Evolutionary conservation across 2,329 filamentous ascomycete species (phyloP).

Genomic region (Xylariaceae sp.): DNA sequence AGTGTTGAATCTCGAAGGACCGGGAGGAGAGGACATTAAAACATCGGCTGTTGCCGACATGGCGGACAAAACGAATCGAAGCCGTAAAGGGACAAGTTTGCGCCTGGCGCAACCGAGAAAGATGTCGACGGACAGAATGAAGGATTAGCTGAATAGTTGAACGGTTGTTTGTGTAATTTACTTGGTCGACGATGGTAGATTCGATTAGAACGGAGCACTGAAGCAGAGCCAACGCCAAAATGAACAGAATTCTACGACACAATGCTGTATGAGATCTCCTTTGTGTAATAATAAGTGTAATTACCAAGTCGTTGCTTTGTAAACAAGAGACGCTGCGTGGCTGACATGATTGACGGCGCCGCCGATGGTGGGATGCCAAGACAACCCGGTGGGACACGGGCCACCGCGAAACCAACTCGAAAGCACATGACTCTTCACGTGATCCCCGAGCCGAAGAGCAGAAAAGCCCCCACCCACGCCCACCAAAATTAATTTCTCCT

Average conservation of each 20-base stretch:
- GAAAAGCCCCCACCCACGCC: constrained; percentile 24
- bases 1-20: constrained; percentile 27
- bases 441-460: constrained; percentile 25
- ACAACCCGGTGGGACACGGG: background rate
- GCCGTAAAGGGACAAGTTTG: constrained; percentile 40
- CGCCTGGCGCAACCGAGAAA: constrained; percentile 51
- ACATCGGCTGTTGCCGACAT: constrained; percentile 41
- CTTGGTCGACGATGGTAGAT: background rate
- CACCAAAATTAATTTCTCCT: constrained; percentile 25
- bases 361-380: background rate
- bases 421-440: constrained; percentile 35
- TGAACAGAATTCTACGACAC: background rate
- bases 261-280: background rate
- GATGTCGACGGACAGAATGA: constrained; percentile 22
- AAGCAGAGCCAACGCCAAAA: background rate
- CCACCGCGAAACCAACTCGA: constrained; percentile 32
- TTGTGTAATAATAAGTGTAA: background rate
- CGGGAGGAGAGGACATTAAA: constrained; percentile 36
- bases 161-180: background rate
- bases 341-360: too few relatives aligned
- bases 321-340: background rate
- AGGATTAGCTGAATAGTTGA: background rate
- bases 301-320: too few relatives aligned
- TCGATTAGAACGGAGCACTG: background rate
- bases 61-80: constrained; percentile 37